These are phyloP conservation scores for Fusarium verticillioides DNA, from an alignment of 2,329 filamentous ascomycete genomes.

Conservation along the genomic window DNA sequence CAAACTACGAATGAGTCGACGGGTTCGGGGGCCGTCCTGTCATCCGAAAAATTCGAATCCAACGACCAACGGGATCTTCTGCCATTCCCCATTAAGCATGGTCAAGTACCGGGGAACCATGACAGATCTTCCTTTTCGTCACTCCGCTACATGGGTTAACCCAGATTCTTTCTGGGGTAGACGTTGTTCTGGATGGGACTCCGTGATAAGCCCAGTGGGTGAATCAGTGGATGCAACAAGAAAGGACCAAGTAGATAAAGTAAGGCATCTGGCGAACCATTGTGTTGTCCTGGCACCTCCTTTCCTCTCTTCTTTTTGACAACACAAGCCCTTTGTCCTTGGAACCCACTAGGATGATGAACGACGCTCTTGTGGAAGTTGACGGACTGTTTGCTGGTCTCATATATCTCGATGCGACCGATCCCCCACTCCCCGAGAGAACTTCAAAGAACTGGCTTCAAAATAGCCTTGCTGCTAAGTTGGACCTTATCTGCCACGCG, in stretches of 20 bases:
- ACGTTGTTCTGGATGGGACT: rapidly evolving
- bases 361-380: neutral
- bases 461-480: neutral
- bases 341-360: rapidly evolving
- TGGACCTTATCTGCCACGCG: neutral
- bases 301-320: neutral
- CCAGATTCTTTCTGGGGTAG: neutral
- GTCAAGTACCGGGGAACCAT: neutral
- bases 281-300: neutral
- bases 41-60: neutral
- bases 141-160: neutral
- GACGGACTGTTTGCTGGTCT: slow-evolving; percentile 29
- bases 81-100: neutral
- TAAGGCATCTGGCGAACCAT: neutral
- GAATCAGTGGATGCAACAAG: neutral
- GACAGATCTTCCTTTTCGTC: neutral
- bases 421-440: neutral
- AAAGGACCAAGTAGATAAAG: neutral
- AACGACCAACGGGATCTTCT: neutral
- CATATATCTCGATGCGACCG: slow-evolving; percentile 7
- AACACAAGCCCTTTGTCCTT: neutral
- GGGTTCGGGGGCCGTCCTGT: rapidly evolving
- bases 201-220: neutral
- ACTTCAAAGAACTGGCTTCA: rapidly evolving
- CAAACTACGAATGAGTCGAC: neutral